Evolutionary conservation across 2,329 filamentous ascomycete species (phyloP).

Genomic region (Monosporascus sp.): DNA sequence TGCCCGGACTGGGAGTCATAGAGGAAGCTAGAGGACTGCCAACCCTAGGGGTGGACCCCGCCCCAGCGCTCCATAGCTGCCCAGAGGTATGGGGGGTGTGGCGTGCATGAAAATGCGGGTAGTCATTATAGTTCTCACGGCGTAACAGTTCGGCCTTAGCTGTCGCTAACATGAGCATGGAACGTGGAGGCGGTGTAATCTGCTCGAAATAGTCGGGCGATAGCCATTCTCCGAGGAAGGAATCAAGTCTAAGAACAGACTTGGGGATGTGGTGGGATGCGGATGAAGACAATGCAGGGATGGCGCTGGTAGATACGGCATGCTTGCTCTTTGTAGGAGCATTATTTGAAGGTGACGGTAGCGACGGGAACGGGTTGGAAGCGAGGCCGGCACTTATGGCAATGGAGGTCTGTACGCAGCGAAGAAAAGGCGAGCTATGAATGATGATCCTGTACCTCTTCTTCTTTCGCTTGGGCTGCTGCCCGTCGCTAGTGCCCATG

Average conservation of each 20-base stretch:
- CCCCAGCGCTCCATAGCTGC: constrained; percentile 34
- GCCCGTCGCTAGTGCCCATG: constrained; percentile 9
- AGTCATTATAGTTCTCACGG: constrained; percentile 60
- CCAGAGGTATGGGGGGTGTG: constrained; percentile 20
- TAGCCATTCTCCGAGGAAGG: constrained; percentile 93
- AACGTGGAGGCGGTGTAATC: constrained; percentile 83
- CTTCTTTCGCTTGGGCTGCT: constrained; percentile 32
- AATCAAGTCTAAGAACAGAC: constrained; percentile 72
- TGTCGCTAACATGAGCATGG: constrained; percentile 78
- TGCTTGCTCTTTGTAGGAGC: constrained; percentile 13
- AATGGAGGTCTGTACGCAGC: constrained; percentile 88
- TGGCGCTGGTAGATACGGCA: constrained; percentile 11
- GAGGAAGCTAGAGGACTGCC: constrained; percentile 18
- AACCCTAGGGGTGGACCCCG: constrained; percentile 6
- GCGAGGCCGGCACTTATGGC: constrained; percentile 82
- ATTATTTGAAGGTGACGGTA: constrained; percentile 11
- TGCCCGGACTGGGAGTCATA: constrained; percentile 10
- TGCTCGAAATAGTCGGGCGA: constrained; percentile 89
- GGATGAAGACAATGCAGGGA: constrained; percentile 13
- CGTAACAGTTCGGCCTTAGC: constrained; percentile 84
- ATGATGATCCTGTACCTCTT: constrained; percentile 73
- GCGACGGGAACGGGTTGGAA: constrained; percentile 44
- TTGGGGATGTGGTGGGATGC: constrained; percentile 37
- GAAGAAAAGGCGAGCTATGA: constrained; percentile 88
- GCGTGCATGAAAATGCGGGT: constrained; percentile 34